Evolutionary conservation across 2,329 filamentous ascomycete genomes (phyloP), one percentile per base, ranked within the genome.

Genomic region (Plectosphaerella plurivora): DNA sequence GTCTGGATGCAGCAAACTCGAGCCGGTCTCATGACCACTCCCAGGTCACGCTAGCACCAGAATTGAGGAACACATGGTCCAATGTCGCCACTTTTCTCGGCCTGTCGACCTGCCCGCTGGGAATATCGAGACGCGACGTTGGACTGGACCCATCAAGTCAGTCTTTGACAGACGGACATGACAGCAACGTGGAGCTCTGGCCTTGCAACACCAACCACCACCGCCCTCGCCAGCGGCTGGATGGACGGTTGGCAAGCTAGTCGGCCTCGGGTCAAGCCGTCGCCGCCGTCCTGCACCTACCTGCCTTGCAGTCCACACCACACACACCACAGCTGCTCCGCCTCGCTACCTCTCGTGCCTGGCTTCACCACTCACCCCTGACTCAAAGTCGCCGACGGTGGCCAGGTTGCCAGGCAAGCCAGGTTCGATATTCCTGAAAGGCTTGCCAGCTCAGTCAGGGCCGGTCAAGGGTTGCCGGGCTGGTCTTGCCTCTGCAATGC

Each of bases 1-100:
- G 54, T 56, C 52, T 57, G 53, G 55, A 53, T 55, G 54, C 56
- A 55, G 52, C 51, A 50, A 53, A 49, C 47, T 49, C 35, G 18
- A 37, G 22, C 42, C 4, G 56, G 55, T 58, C 56, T 53, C 56
- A 58, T 58, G 56, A 58, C 56, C 56, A 49, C 20, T 33, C 45
- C 28, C 45, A 55, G 55, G 53, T 53, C 37, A 55, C 56, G 56
- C 56, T 58, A 58, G 48, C 39, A 51, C 49, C 49, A 39, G 53
- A 52, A 55, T 55, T 57, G 55, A 55, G 50, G 53, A 51, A 53
- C 56, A 58, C 55, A 51, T 58, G 56, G 53, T 41, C 51, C 28
- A 15, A 33, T 15, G 48, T 50, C 37, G 48, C 48, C 48, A 50
- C 48, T 50, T 50, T 50, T 50, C 8, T 33, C 28, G 28, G 28